Conservation (phyloP, 2,329 filamentous ascomycete genomes). For the Phialemonium atrogriseum region DNA sequence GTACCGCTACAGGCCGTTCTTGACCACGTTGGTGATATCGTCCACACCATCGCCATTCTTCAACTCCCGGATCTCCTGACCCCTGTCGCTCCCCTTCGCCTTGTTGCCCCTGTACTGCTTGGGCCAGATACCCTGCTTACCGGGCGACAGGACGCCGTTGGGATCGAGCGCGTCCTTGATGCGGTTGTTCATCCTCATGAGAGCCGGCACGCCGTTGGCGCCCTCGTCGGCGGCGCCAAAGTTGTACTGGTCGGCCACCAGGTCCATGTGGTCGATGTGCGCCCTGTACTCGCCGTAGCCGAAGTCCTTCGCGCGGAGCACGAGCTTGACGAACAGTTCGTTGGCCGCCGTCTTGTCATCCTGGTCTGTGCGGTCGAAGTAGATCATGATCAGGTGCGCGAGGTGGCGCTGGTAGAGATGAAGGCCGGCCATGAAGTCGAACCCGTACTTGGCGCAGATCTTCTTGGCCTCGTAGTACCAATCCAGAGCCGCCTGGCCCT, state of each 20-base stretch:
- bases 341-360: conserved; percentile 10
- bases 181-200: background rate
- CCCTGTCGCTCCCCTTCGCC: background rate
- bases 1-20: too few species aligned
- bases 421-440: background rate
- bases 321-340: background rate
- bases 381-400: conserved; percentile 8
- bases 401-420: conserved; percentile 2
- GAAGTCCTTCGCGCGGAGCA: background rate
- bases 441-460: background rate
- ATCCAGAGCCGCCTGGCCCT: background rate
- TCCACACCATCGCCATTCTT: background rate
- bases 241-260: conserved; percentile 1
- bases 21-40: background rate
- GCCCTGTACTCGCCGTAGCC: conserved; percentile 1
- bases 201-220: conserved; percentile 1
- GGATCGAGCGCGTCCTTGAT: conserved; percentile 1
- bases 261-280: conserved; percentile 1
- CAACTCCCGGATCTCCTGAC: background rate
- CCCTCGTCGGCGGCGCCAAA: background rate
- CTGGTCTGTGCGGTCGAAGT: conserved; percentile 7
- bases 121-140: conserved; percentile 1
- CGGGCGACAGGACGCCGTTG: conserved; percentile 3
- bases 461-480: conserved; percentile 1
- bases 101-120: conserved; percentile 3